Percentiles rank a stretch among this genome's conserved stretches.
phyloP scores from a whole-genome alignment of 768 basidiomycete genomes.

The Tricholoma matsutake region DNA sequence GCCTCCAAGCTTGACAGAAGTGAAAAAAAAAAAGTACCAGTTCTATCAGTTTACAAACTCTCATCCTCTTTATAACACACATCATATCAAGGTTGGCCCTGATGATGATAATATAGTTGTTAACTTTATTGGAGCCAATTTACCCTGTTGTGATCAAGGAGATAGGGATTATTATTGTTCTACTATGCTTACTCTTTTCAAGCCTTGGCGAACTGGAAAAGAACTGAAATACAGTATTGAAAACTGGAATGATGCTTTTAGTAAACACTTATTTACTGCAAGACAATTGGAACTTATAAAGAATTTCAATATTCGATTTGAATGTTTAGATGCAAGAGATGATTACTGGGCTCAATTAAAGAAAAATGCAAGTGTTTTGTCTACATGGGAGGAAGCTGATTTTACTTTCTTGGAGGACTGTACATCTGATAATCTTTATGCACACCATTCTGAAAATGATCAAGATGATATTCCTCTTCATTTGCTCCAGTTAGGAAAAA shows the following conservation, averaged over 20 bases:
- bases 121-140: constrained; percentile 25
- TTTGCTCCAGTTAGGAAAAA: background rate
- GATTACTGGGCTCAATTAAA: constrained; percentile 17
- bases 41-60: background rate
- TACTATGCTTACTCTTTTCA: constrained; percentile 14
- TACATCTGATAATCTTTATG: background rate
- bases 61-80: background rate
- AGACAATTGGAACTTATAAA: constrained; percentile 17
- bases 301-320: constrained; percentile 27
- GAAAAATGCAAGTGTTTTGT: background rate
- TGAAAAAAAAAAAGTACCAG: background rate
- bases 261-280: constrained; percentile 12
- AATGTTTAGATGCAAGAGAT: constrained; percentile 27
- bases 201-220: constrained; percentile 21
- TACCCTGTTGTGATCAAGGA: constrained; percentile 26
- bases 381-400: constrained; percentile 2
- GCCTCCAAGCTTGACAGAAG: background rate
- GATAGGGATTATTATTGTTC: constrained; percentile 28
- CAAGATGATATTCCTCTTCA: background rate
- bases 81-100: background rate
- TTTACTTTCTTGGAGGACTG: background rate
- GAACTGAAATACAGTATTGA: constrained; percentile 16
- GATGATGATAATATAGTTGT: constrained; percentile 14
- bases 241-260: constrained; percentile 22
- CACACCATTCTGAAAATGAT: background rate